Percentiles rank a stretch among this genome's conserved stretches.
These are phyloP conservation scores for Mycena albidolilacea DNA, from an alignment of 768 basidiomycete genomes.

Conservation along the genomic window DNA sequence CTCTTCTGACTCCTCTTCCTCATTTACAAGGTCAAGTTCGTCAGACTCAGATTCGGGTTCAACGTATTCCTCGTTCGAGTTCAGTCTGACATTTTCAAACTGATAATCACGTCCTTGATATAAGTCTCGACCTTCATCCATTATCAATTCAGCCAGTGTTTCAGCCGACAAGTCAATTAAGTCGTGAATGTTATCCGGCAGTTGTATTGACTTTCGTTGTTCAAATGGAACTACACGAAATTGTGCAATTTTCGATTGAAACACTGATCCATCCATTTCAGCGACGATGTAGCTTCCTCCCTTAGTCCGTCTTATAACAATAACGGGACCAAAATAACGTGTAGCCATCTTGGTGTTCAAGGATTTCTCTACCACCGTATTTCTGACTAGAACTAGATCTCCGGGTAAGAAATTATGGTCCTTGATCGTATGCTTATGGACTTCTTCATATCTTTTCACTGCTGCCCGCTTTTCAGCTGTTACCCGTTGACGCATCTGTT, in stretches of 20 bases:
- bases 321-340: constrained; percentile 52
- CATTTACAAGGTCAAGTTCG: too few relatives aligned
- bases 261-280: constrained; percentile 20
- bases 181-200: not conserved
- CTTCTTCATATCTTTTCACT: constrained; percentile 5
- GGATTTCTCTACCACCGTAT: constrained; percentile 50
- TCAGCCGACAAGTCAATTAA: not conserved
- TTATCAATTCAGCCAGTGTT: not conserved
- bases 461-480: not conserved
- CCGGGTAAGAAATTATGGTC: constrained; percentile 50
- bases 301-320: constrained; percentile 45
- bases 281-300: constrained; percentile 43
- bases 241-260: constrained; percentile 1
- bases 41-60: too few relatives aligned
- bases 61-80: too few relatives aligned
- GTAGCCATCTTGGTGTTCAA: constrained; percentile 46
- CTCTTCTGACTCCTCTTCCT: too few relatives aligned
- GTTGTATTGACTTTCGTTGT: not conserved
- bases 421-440: constrained; percentile 37
- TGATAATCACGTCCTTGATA: too few relatives aligned
- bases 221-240: constrained; percentile 41
- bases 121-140: too few relatives aligned
- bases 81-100: too few relatives aligned
- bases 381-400: constrained; percentile 47
- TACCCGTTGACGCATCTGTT: constrained; percentile 7